Conservation (phyloP, 768 basidiomycete species). For the Suillus alpinus region DNA sequence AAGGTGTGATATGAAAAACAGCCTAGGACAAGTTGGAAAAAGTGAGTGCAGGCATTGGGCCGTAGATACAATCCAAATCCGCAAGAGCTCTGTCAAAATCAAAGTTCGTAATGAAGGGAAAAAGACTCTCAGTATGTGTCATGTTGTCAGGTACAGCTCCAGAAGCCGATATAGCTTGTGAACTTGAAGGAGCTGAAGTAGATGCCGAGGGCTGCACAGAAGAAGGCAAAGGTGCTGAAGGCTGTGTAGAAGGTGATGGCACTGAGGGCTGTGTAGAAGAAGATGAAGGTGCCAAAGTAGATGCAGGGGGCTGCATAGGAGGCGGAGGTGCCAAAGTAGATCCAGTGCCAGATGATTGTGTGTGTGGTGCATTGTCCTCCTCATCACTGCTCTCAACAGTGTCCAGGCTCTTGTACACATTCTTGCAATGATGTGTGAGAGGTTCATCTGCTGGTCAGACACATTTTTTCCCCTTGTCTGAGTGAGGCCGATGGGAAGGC, state of each 20-base stretch:
- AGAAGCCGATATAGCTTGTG: background rate
- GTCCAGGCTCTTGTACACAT: background rate
- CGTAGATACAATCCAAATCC: no score
- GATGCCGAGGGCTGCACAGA: background rate
- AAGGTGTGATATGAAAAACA: no score
- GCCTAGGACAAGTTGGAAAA: no score
- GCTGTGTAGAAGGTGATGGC: background rate
- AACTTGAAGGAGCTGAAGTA: background rate
- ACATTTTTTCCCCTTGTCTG: constrained; percentile 1
- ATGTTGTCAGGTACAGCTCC: background rate
- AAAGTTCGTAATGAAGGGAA: background rate
- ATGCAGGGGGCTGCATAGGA: no score
- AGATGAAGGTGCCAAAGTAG: background rate
- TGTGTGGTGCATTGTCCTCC: background rate
- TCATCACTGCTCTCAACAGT: background rate
- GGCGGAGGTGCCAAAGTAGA: no score
- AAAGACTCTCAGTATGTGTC: background rate
- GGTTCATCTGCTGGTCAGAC: background rate
- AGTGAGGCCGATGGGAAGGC: background rate
- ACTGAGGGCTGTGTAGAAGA: no score
- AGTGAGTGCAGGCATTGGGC: no score
- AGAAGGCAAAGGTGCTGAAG: background rate
- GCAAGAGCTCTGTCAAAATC: background rate
- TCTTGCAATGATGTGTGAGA: background rate
- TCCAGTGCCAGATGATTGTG: background rate